Conservation (phyloP, 495 filamentous ascomycete species). For the Tuber calosporum region DNA sequence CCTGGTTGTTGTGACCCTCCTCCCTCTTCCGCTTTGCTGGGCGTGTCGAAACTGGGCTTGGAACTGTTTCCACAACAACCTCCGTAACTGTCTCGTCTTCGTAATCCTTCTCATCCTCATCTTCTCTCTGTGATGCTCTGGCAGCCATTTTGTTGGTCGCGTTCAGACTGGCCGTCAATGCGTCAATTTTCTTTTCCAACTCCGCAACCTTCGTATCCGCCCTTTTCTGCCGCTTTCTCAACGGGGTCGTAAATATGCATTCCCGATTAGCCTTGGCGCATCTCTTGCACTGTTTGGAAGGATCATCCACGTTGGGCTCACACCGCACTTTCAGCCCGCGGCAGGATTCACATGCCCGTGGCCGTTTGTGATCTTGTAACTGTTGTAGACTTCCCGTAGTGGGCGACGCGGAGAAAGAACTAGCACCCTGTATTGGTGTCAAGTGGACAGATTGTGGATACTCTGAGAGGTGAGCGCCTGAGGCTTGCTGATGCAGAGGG, state of each 20-base stretch:
- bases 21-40: constrained; percentile 17
- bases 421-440: constrained; percentile 7
- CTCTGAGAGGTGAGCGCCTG: constrained; percentile 4
- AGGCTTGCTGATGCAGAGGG: neutral
- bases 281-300: constrained; percentile 65
- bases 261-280: constrained; percentile 74
- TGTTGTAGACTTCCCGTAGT: neutral
- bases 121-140: constrained; percentile 30
- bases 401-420: constrained; percentile 7
- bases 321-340: constrained; percentile 85
- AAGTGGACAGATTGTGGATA: constrained; percentile 11
- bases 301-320: constrained; percentile 60
- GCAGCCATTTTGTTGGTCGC: constrained; percentile 47
- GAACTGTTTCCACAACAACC: constrained; percentile 1
- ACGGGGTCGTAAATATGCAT: constrained; percentile 77
- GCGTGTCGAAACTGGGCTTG: constrained; percentile 6
- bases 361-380: constrained; percentile 58
- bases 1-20: neutral
- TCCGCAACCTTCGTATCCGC: constrained; percentile 86
- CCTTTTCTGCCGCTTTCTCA: constrained; percentile 85
- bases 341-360: constrained; percentile 89
- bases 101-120: constrained; percentile 40
- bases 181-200: constrained; percentile 90
- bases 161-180: constrained; percentile 68
- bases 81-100: constrained; percentile 22